Conservation (phyloP, 768 basidiomycete genomes). For the Lactarius tabidus region DNA sequence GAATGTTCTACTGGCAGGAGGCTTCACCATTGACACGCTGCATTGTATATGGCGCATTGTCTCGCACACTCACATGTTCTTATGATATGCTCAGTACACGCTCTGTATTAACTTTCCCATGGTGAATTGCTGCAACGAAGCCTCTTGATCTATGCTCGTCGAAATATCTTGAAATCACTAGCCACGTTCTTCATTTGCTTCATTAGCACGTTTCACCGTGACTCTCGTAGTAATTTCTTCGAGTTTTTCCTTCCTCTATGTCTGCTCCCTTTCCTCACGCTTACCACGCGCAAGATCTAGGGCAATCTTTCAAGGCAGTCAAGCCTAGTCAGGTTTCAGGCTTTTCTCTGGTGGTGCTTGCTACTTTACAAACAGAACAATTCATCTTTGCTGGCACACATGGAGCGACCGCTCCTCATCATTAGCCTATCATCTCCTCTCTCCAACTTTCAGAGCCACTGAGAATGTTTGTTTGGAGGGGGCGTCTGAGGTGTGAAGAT, state of each 20-base stretch:
- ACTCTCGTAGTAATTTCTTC: not conserved
- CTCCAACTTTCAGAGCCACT: not conserved
- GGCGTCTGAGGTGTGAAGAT: not conserved
- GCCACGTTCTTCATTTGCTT: not conserved
- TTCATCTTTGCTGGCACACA: not conserved
- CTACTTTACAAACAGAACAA: not conserved
- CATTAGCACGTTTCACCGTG: no score
- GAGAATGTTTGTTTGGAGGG: not conserved
- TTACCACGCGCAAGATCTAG: no score
- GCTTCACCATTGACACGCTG: no score
- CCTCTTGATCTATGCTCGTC: not conserved
- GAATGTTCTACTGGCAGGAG: not conserved
- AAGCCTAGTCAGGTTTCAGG: no score
- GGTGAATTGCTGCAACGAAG: not conserved
- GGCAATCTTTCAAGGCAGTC: not conserved
- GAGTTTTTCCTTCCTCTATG: not conserved
- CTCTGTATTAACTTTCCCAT: not conserved
- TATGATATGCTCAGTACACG: not conserved
- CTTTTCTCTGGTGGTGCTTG: not conserved
- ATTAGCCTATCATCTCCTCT: not conserved
- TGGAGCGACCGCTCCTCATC: no score
- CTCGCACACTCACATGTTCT: not conserved
- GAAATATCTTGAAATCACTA: not conserved
- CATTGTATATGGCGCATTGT: no score
- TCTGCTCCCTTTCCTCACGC: no score